phyloP scores from a whole-genome alignment of 371 early-diverging fungal species.

The Mortierella sp. region DNA sequence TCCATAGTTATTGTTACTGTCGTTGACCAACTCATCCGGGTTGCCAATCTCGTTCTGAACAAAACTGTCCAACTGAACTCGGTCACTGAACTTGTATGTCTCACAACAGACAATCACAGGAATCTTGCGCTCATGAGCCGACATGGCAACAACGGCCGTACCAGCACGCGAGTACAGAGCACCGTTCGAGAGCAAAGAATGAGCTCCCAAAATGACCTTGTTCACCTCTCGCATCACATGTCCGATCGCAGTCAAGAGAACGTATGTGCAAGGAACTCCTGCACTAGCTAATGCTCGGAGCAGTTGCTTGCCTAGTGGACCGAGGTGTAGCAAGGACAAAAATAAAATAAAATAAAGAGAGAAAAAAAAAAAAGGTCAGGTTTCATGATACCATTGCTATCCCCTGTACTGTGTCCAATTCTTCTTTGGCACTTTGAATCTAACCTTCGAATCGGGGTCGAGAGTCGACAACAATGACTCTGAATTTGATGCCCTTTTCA shows the following conservation, averaged over 20 bases:
- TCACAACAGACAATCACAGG: conserved; percentile 97
- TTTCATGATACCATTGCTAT: neutral
- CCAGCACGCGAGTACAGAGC: conserved; percentile 93
- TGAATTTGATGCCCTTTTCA: conserved; percentile 79
- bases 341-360: neutral
- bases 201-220: conserved; percentile 95
- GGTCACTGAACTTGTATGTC: conserved; percentile 95
- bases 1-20: conserved; percentile 58
- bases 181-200: conserved; percentile 93
- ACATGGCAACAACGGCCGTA: conserved; percentile 92
- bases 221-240: conserved; percentile 87
- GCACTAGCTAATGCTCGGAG: conserved; percentile 69
- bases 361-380: neutral
- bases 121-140: conserved; percentile 86
- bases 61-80: conserved; percentile 93
- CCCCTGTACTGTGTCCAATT: too few species aligned
- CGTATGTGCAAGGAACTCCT: conserved; percentile 84
- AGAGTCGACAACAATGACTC: conserved; percentile 93
- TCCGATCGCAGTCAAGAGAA: conserved; percentile 69
- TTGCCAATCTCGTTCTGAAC: conserved; percentile 96
- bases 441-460: conserved; percentile 91
- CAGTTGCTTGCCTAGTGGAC: conserved; percentile 75
- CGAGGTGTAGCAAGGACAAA: neutral
- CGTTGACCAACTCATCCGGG: conserved; percentile 82
- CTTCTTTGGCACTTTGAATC: neutral